phyloP scores from a whole-genome alignment of 805 yeast genomes.

The Cyberlindnera samutprakarnensis region DNA sequence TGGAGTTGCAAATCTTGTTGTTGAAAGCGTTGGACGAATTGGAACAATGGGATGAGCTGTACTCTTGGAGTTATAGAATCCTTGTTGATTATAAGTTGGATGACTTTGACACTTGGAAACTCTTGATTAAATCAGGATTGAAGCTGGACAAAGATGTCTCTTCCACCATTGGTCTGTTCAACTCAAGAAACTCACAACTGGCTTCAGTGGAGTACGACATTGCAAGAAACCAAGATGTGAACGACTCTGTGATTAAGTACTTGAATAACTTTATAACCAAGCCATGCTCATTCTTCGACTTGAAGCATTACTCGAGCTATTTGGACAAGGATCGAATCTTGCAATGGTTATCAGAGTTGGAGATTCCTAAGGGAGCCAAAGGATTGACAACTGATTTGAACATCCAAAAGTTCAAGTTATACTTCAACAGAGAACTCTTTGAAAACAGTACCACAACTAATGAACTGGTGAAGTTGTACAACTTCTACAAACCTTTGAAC shows the following conservation, averaged over 20 bases:
- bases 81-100: slow-evolving; percentile 48
- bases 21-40: slow-evolving; percentile 37
- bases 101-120: slow-evolving; percentile 73
- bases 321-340: slow-evolving; percentile 11
- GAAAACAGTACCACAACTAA: slow-evolving; percentile 19
- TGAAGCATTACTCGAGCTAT: slow-evolving; percentile 28
- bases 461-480: slow-evolving; percentile 33
- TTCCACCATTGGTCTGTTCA: slow-evolving; percentile 22
- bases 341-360: slow-evolving; percentile 19
- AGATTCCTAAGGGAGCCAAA: slow-evolving; percentile 14
- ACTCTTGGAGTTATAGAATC: slow-evolving; percentile 30
- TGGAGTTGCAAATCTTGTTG: slow-evolving; percentile 55
- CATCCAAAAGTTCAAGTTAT: slow-evolving; percentile 40
- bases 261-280: slow-evolving; percentile 45
- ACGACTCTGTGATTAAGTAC: slow-evolving; percentile 24
- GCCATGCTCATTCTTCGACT: slow-evolving; percentile 58
- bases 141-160: slow-evolving; percentile 29
- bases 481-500: slow-evolving; percentile 29
- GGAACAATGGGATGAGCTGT: slow-evolving; percentile 38
- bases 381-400: slow-evolving; percentile 29
- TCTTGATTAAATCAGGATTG: slow-evolving; percentile 38
- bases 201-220: slow-evolving; percentile 43
- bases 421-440: slow-evolving; percentile 20
- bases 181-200: slow-evolving; percentile 49
- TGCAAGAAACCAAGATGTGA: slow-evolving; percentile 10